Percentiles rank a stretch among this genome's conserved stretches.
These are phyloP conservation scores for Mycena rosella DNA, from an alignment of 768 basidiomycete genomes.

Conservation along the genomic window DNA sequence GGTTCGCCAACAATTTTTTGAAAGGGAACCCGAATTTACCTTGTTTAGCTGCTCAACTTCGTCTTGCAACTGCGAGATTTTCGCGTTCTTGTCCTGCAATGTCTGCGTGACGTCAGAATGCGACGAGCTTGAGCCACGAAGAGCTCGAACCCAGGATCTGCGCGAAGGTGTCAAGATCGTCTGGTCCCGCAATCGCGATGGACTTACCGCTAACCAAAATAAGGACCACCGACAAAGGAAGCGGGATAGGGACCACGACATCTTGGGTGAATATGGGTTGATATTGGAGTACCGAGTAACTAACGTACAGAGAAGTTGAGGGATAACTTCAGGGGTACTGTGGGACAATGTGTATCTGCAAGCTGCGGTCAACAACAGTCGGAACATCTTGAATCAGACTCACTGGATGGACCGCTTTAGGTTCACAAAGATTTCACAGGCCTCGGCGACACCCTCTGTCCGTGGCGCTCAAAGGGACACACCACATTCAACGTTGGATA, in stretches of 20 bases:
- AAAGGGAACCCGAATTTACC: too few relatives aligned
- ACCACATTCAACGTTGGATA: conserved; percentile 31
- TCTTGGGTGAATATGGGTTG: conserved; percentile 54
- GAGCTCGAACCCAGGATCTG: conserved; percentile 81
- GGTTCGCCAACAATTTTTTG: too few relatives aligned
- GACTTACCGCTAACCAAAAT: conserved; percentile 77
- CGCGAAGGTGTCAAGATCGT: neutral
- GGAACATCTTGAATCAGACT: conserved; percentile 26
- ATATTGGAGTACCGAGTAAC: neutral
- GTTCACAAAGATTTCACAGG: conserved; percentile 78
- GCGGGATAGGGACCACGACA: conserved; percentile 75
- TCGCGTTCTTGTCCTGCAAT: too few relatives aligned
- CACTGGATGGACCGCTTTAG: conserved; percentile 79
- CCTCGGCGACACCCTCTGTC: conserved; percentile 75
- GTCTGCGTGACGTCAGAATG: too few relatives aligned
- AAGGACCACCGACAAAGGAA: conserved; percentile 75
- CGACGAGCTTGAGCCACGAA: too few relatives aligned
- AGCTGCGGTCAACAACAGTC: neutral
- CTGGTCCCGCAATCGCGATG: neutral
- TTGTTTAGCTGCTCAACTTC: too few relatives aligned
- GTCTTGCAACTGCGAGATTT: too few relatives aligned
- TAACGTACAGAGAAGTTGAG: conserved; percentile 72
- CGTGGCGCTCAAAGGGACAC: neutral
- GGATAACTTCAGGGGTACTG: conserved; percentile 77
- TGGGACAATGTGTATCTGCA: conserved; percentile 73